A percentile compares a stretch with the other conserved stretches of the same genome.
Evolutionary conservation across 2,329 filamentous ascomycete genomes (phyloP).

Genomic region (Aspergillus versicolor): DNA sequence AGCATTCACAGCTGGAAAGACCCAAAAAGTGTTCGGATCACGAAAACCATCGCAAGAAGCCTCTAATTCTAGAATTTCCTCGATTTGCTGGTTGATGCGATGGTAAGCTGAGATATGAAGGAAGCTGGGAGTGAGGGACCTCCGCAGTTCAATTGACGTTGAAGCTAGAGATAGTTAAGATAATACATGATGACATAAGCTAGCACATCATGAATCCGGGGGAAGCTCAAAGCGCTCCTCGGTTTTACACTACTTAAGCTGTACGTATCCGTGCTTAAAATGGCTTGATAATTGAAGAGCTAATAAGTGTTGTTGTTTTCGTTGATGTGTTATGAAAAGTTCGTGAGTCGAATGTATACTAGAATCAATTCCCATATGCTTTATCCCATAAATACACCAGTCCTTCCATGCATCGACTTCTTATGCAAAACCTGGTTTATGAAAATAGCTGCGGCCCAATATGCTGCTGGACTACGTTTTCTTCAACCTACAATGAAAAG

Average conservation of each 20-base stretch:
- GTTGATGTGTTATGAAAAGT: not conserved
- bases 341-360: not conserved
- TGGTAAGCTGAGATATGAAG: constrained; percentile 1
- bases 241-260: not conserved
- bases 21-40: constrained; percentile 14
- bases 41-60: constrained; percentile 20
- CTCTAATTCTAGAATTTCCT: not conserved
- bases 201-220: not conserved
- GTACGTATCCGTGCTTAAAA: not conserved
- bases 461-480: constrained; percentile 35
- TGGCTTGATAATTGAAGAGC: not conserved
- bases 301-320: not conserved
- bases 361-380: constrained; percentile 12
- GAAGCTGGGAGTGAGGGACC: constrained; percentile 10
- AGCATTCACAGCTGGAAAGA: constrained; percentile 22
- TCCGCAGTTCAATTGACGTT: constrained; percentile 16
- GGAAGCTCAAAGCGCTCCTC: not conserved
- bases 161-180: constrained; percentile 33
- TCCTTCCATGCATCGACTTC: constrained; percentile 3
- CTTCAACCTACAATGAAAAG: constrained; percentile 40
- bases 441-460: constrained; percentile 34
- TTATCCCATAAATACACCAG: constrained; percentile 16
- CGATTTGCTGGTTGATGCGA: not conserved
- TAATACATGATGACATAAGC: constrained; percentile 21
- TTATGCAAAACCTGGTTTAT: constrained; percentile 18